Base-by-base conservation (phyloP, 306 rosid genomes). In the Cucurbita argyrosperma region DNA sequence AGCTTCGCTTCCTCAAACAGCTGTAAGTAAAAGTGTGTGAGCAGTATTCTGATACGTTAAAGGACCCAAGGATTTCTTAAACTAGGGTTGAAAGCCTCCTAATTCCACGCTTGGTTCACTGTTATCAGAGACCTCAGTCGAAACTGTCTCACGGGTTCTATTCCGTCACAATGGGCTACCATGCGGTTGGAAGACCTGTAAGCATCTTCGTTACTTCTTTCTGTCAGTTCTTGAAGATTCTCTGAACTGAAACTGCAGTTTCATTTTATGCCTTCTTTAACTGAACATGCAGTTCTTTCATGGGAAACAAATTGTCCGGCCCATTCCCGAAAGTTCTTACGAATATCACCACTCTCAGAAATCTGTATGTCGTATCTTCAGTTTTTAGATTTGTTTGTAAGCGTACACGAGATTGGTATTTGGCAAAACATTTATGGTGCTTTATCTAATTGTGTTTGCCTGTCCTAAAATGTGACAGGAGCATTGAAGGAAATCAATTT, bases 251-350 rank as follows among this genome's bases (percentile, higher is more conserved):
- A 50, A 38, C 40, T 71, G 55, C 56, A 40, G 43, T 73, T 26
- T 42, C 76, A 64, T 74, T 62, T 45, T 45, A 55, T 35, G 38
- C 68, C 7, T 39, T 79, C 82, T 51, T 74, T 65, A 38, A 72
- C 59, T 76, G 76, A 71, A 79, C 70, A 43, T 80, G 89, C 97
- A 93, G 98, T 76, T 84, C 87, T 76, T 3, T 93, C 0, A 93
- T 90, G 98, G 98, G 98, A 77, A 90, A 87, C 88, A 85, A 63
- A 75, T 83, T 93, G 81, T 90, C 98, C 46, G 98, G 97, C 42
- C 92, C 92, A 66, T 93, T 93, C 77, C 98, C 98, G 12, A 85
- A 80, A 80, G 98, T 79, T 55, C 90, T 93, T 49, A 84, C 97
- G 72, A 85, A 76, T 19, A 89, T 93, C 58, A 87, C 88, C 82